phyloP scores from a whole-genome alignment of 2,329 filamentous ascomycete species.

The Ophiostoma sp. region DNA sequence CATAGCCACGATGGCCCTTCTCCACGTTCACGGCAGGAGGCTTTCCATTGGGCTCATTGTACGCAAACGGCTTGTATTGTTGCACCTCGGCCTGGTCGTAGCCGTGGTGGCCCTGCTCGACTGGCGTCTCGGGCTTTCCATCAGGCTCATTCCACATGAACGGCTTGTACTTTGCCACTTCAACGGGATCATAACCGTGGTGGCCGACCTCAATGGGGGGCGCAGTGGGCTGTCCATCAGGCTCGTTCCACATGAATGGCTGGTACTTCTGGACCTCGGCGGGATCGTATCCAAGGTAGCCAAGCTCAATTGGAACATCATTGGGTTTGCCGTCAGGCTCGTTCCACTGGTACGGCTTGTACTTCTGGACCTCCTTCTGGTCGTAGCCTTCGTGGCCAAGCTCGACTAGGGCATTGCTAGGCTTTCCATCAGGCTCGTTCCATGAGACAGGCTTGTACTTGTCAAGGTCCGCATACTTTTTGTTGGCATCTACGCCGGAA shows the following conservation, averaged over 20 bases:
- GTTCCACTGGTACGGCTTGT: conserved; percentile 36
- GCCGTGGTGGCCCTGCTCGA: conserved; percentile 18
- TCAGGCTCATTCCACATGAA: conserved; percentile 27
- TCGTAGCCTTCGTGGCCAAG: conserved; percentile 23
- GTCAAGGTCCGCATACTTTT: conserved; percentile 23
- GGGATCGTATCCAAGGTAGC: conserved; percentile 25
- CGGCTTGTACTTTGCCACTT: conserved; percentile 27
- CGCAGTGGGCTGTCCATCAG: conserved; percentile 29
- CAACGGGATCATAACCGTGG: conserved; percentile 21
- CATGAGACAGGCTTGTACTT: conserved; percentile 33
- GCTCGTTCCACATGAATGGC: conserved; percentile 26
- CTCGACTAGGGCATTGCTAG: not conserved
- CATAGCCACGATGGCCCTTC: conserved; percentile 19
- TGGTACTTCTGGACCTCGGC: conserved; percentile 27
- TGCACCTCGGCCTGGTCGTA: conserved; percentile 25
- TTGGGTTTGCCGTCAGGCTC: conserved; percentile 31
- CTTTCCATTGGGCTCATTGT: conserved; percentile 34
- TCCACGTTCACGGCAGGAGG: conserved; percentile 28
- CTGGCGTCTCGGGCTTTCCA: conserved; percentile 29
- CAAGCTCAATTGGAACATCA: conserved; percentile 15
- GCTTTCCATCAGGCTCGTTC: conserved; percentile 30
- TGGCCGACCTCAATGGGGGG: conserved; percentile 29
- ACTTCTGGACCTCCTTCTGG: conserved; percentile 23
- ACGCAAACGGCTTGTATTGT: conserved; percentile 32
- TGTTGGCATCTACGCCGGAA: not conserved